Percentiles rank a stretch among this genome's conserved stretches.
These are phyloP conservation scores for Astragalus glycyphyllos DNA, from an alignment of 306 rosid genomes.

Conservation along the genomic window DNA sequence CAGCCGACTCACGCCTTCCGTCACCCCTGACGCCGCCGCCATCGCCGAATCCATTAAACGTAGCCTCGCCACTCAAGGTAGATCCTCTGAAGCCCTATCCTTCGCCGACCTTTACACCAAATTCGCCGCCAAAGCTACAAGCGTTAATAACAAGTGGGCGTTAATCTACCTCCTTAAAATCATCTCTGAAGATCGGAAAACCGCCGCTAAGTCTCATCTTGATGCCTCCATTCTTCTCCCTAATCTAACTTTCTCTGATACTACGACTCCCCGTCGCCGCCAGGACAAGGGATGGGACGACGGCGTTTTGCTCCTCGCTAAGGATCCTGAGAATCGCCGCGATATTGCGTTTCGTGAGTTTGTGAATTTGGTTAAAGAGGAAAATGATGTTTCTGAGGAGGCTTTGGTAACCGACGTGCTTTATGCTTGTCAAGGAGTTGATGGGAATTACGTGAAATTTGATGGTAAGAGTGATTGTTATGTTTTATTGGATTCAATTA, in stretches of 20 bases:
- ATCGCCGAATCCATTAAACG: slow-evolving; percentile 91
- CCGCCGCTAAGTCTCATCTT: slow-evolving; percentile 40
- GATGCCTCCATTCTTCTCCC: slow-evolving; percentile 68
- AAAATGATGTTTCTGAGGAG: slow-evolving; percentile 80
- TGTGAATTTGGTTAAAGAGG: slow-evolving; percentile 70
- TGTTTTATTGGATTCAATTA: slow-evolving; percentile 58
- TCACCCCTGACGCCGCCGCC: slow-evolving; percentile 87
- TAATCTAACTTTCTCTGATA: slow-evolving; percentile 51
- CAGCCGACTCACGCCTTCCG: slow-evolving; percentile 76
- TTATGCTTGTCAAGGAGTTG: slow-evolving; percentile 94
- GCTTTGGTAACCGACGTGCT: slow-evolving; percentile 83
- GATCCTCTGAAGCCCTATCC: slow-evolving; percentile 89
- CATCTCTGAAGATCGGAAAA: slow-evolving; percentile 72
- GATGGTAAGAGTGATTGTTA: slow-evolving; percentile 57
- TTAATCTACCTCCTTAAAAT: slow-evolving; percentile 77
- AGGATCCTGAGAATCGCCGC: slow-evolving; percentile 78
- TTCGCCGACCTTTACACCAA: slow-evolving; percentile 85
- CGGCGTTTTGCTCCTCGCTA: slow-evolving; percentile 72
- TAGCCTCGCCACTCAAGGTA: slow-evolving; percentile 84
- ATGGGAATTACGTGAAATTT: slow-evolving; percentile 77
- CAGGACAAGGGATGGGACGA: slow-evolving; percentile 58
- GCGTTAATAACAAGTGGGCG: slow-evolving; percentile 92
- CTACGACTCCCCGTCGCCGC: not conserved
- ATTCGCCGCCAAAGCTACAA: slow-evolving; percentile 68
- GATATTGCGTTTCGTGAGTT: slow-evolving; percentile 79